phyloP scores from a whole-genome alignment of 2,329 filamentous ascomycete genomes.

The Teratosphaeria nubilosa region DNA sequence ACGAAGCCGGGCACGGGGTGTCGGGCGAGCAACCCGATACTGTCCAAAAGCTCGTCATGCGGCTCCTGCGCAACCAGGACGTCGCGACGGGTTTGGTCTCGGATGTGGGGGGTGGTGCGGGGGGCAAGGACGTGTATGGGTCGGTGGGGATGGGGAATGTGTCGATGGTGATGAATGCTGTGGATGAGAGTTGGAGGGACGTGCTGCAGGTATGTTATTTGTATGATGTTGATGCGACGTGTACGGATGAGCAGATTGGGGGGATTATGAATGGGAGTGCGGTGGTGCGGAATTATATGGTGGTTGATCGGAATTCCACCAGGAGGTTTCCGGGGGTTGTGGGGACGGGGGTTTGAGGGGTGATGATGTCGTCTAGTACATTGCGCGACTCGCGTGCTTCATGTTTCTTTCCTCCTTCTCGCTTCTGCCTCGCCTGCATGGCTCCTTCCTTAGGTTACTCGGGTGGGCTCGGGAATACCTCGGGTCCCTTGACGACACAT shows the following conservation, averaged over 20 bases:
- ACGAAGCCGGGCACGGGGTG: background rate
- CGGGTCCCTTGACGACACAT: no score
- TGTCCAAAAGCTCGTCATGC: background rate
- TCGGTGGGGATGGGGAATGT: background rate
- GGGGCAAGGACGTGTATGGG: background rate
- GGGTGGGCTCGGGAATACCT: no score
- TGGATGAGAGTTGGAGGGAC: background rate
- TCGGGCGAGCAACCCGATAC: background rate
- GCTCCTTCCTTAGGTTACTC: no score
- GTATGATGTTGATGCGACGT: background rate
- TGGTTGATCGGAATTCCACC: background rate
- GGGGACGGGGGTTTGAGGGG: background rate
- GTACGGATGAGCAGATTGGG: background rate
- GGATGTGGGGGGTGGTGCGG: background rate
- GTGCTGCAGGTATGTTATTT: background rate
- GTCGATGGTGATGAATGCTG: background rate
- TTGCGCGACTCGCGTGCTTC: no score
- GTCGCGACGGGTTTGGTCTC: background rate
- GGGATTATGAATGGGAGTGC: background rate
- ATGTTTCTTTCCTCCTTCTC: no score
- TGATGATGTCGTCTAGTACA: background rate
- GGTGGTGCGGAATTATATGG: background rate
- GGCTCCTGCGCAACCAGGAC: background rate
- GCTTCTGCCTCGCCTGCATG: no score
- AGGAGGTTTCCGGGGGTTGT: background rate